Evolutionary conservation across 306 rosid species (phyloP), one percentile per base, ranked within the genome.

Genomic region (Acacia crassicarpa): DNA sequence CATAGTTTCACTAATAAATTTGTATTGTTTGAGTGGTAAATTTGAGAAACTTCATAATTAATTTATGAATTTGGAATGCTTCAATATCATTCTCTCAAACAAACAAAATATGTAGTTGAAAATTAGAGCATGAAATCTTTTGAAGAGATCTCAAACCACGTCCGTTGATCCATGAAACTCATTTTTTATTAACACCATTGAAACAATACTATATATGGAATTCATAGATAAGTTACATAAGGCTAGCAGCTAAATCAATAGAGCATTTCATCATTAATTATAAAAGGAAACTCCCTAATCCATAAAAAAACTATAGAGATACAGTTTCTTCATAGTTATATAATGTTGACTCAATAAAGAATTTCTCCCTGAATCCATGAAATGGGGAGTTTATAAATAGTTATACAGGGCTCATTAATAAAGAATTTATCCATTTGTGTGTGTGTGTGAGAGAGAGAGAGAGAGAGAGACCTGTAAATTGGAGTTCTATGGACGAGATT

Each of bases 391-490:
- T 19, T 54, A 54, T 54, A 8, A 54, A 20, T 8, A 54, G 25
- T 0, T 8, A 54, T 17, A 6, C 20, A 54, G 0, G n/a, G 59
- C 22, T 19, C 22, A 53, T 10, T 16, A 53, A 17, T 17, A 53
- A 5, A 53, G 2, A 53, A 16, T 15, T 16, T 53, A 17, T 53
- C n/a, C 25, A 20, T 54, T 54, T 3, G 19, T 14, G 53, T 51
- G 22, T 51, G 59, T 17, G 23, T 6, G 25, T 20, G 61, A 7
- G 65, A 2, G 65, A 3, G 19, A 13, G 67, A 25, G 38, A 5
- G 67, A 62, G 73, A 40, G 17, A 40, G 73, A 40, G 48, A 67
- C 51, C 74, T 69, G 74, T 22, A 22, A 68, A 68, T 68, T 41
- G 74, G 15, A 68, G 30, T 41, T 19, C 74, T 1, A 53, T 15